Evolutionary conservation across 176 grass and related monocot species (phyloP), one percentile per base, ranked within the genome.

Genomic region (Raddia distichophylla): DNA sequence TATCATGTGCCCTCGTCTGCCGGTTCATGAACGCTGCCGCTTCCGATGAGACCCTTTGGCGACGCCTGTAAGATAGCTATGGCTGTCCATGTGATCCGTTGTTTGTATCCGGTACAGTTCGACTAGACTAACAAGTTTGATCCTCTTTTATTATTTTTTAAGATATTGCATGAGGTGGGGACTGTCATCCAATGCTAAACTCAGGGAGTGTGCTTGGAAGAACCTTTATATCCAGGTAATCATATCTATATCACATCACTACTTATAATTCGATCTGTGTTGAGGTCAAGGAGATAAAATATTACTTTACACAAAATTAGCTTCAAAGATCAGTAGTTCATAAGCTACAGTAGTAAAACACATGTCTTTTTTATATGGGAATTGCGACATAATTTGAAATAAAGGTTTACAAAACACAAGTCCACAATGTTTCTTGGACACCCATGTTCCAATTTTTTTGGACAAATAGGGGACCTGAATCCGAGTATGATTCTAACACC

Each of bases 101-200:
- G 12, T 55, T 64, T 58, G 10, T 18, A 33, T 32, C 45, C 0
- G 2, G 9, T 13, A 78, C 20, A 60, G 10, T 72, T 34, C 10
- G 12, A 68, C 20, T 47, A 5, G 2, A 58, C 8, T 72, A 11
- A 34, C 42, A 58, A 52, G 3, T 82, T 42, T 19, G 0, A 3
- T 6, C 27, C 58, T 5, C 67, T 47, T 83, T 49, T 22, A 47
- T 27, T 27, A 48, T 55, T 78, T 57, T 86, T 62, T 14, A 70
- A 95, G 93, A 73, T 93, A 93, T 84, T 95, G 89, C 75, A 93
- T 99, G 96, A 89, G 93, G 77, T 99, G 96, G 96, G 93, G 91
- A 49, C 61, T 93, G 55, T 66, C 73, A 16, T 82, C 85, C 27
- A 88, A 85, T 75, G 88, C 84, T 16, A 99, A 87, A 60, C 86